Base-by-base conservation (phyloP, 768 basidiomycete genomes). In the Suillus subaureus region DNA sequence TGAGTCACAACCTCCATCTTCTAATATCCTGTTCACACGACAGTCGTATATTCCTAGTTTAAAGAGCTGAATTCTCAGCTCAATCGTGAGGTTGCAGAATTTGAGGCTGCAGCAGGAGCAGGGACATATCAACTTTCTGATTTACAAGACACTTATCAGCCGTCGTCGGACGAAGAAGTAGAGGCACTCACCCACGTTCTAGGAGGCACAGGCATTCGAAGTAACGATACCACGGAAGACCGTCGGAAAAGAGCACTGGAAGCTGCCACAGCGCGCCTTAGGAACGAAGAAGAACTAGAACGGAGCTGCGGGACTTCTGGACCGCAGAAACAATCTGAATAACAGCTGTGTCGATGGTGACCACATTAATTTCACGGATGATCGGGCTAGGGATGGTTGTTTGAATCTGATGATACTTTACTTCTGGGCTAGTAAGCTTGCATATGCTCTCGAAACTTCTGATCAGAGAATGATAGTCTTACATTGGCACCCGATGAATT, bases 41-140 rank as follows among this genome's bases (percentile, higher is more conserved):
- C 21, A 12, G 33, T 35, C 21, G 3, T 35, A 6, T n/a, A 6
- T 6, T 35, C 6, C 3, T 33, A 89, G 92, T 93, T 93, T 74
- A 93, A 92, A 71, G 83, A 85, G 65, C 79, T 93, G 6, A 92
- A 93, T 72, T 92, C 91, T 2, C 80, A 85, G 65, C 82, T 93
- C 2, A 92, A 92, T 72, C 81, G 85, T 7, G 91, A 94, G 71
- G 89, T 93, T 1, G 81, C 80, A 1, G 88, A 88, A 69, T 92
- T 85, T 62, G 92, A 92, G 72, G 80, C 81, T 6, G 81, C 84
- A 2, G 77, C 76, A 6, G 74, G 75, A 18, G 77, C 79, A 11
- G 88, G 88, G 6, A 85, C 89, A 0, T 88, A 90, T 70, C 77
- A 80, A 61, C 79, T 93, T 2, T 63, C 67, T 9, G 71, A 76